A percentile compares a stretch with the other conserved stretches of the same genome.
These are phyloP conservation scores for Neophaeococcomyces mojaviensis DNA, from an alignment of 2,329 filamentous ascomycete genomes.

Conservation along the genomic window DNA sequence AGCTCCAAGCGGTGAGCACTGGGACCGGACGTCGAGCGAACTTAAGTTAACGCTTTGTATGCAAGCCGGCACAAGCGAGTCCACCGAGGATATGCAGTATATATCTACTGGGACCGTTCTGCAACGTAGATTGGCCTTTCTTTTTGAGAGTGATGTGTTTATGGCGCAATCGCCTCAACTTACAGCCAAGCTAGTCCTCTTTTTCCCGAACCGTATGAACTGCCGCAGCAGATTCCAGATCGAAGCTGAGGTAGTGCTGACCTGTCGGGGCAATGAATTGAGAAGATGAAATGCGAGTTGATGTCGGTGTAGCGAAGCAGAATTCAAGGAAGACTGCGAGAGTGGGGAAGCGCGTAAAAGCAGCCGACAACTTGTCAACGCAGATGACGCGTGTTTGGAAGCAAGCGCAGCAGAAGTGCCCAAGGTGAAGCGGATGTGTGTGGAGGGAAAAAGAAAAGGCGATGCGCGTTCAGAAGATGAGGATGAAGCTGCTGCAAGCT, in stretches of 20 bases:
- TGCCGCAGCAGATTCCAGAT: no score
- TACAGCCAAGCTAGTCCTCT: not conserved
- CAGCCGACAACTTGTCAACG: not conserved
- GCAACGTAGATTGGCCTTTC: not conserved
- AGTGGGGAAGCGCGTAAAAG: not conserved
- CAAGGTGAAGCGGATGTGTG: constrained; percentile 1
- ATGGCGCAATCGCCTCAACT: constrained; percentile 1
- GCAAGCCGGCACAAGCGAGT: constrained; percentile 5
- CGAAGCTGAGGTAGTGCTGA: no score
- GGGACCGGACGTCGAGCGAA: constrained; percentile 2
- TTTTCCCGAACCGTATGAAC: not conserved
- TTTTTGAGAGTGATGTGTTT: not conserved
- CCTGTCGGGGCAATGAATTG: no score
- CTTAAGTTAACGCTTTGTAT: constrained; percentile 7
- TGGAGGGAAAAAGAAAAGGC: not conserved
- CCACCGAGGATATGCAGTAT: constrained; percentile 3
- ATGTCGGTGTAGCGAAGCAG: no score
- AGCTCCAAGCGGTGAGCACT: constrained; percentile 5
- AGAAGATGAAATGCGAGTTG: no score
- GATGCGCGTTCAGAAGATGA: not conserved
- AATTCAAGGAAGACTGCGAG: no score
- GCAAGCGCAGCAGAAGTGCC: not conserved
- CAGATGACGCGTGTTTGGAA: not conserved
- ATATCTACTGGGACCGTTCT: not conserved
- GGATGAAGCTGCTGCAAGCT: not conserved